Evolutionary conservation across 78 protist species (phyloP), one percentile per base, ranked within the genome.

Genomic region (Tieghemostelium lacteum): DNA sequence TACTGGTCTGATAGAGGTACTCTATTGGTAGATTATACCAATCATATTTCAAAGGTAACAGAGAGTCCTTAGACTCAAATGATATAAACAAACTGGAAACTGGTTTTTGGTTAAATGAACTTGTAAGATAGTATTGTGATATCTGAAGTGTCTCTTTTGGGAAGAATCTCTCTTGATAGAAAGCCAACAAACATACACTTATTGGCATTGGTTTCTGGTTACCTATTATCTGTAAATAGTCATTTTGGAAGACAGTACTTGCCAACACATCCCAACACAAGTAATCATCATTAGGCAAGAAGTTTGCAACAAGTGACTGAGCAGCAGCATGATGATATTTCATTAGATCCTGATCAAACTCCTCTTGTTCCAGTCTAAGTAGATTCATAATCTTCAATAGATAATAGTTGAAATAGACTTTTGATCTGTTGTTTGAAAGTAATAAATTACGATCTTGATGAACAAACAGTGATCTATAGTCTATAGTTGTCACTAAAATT

Each of bases 21-120:
- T 83, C 67, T 31, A 83, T 57, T 31, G 91, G 91, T 31, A 70
- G 36, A 52, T 69, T 83, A 28, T 54, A 83, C 91, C 91, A 83
- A 83, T 83, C 91, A 58, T 83, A 83, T 50, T 69, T 70, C 16
- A 83, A 69, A 16, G 91, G 91, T 40, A 83, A 29, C 12, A 83
- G 42, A 14, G 91, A 83, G 16, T 83, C 66, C 12, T 83, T 64
- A 0, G 72, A 55, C 54, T 83, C 91, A 17, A 83, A 69, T 26
- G 91, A 83, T 14, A 83, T 69, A 0, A 71, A 69, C 54, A 36
- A 62, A 57, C 39, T 58, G 39, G 39, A 73, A 31, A 55, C 29
- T 39, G n/a, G 31, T n/a, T 60, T 50, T 24, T 50, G 45, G 50
- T n/a, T n/a, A n/a, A n/a, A n/a, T n/a, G n/a, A n/a, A n/a, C n/a